Percentiles rank a stretch among this genome's conserved stretches.
Conservation (phyloP, 2,329 filamentous ascomycete species). For the Aspergillus ruber region DNA sequence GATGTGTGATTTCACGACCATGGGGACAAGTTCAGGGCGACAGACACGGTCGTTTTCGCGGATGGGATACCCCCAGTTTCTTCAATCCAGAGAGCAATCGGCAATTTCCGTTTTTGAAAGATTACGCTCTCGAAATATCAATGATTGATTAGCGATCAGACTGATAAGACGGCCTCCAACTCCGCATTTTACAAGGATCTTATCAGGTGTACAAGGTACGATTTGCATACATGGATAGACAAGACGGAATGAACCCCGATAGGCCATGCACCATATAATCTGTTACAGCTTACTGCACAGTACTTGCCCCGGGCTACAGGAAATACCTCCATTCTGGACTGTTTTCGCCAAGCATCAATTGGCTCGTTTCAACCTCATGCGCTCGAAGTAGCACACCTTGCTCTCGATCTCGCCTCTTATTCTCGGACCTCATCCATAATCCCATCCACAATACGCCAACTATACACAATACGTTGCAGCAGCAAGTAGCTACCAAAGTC, state of each 20-base stretch:
- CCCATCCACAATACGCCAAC: conserved; percentile 33
- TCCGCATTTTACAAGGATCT: too few relatives aligned
- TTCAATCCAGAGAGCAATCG: background rate
- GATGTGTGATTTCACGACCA: conserved; percentile 9
- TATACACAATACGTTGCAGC: conserved; percentile 40
- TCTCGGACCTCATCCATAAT: conserved; percentile 43
- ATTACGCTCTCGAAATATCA: too few relatives aligned
- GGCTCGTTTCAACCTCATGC: conserved; percentile 35
- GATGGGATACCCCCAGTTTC: background rate
- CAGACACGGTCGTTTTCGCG: background rate
- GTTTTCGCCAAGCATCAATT: conserved; percentile 34
- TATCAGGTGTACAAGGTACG: too few relatives aligned
- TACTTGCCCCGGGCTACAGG: conserved; percentile 5
- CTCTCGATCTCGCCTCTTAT: conserved; percentile 33
- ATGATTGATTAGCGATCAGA: too few relatives aligned
- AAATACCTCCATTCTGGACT: conserved; percentile 31
- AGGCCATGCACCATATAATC: background rate
- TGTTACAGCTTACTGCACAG: background rate
- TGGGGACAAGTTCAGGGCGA: background rate
- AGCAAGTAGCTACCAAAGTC: conserved; percentile 40
- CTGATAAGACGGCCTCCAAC: too few relatives aligned
- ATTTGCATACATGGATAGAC: too few relatives aligned
- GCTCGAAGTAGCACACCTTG: conserved; percentile 29
- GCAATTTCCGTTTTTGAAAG: too few relatives aligned
- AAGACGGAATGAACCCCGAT: background rate